phyloP scores from a whole-genome alignment of 768 basidiomycete species.

The Boletus eberwhitei region DNA sequence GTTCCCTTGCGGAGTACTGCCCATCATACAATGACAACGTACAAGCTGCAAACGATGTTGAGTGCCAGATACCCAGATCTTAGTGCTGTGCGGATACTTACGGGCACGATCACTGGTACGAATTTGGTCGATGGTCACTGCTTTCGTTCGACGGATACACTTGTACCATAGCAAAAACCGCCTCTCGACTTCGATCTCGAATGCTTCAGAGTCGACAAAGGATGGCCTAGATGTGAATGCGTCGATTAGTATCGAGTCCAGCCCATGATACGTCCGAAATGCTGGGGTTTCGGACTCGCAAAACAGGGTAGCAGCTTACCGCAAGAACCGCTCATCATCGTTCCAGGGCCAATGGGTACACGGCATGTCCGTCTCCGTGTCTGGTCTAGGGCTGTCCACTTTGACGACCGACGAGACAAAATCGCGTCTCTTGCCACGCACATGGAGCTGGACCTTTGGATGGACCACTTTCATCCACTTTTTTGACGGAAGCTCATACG shows the following conservation, averaged over 20 bases:
- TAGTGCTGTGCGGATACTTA: background rate
- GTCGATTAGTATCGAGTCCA: background rate
- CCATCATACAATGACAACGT: slow-evolving; percentile 1
- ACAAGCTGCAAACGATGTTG: background rate
- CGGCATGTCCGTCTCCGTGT: background rate
- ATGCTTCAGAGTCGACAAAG: background rate
- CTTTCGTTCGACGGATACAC: slow-evolving; percentile 9
- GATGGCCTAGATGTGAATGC: slow-evolving; percentile 1
- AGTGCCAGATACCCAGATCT: background rate
- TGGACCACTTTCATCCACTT: slow-evolving; percentile 9
- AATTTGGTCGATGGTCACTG: background rate
- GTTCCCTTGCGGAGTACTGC: background rate
- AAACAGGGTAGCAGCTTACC: background rate
- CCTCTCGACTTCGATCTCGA: slow-evolving; percentile 8
- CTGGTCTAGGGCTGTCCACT: background rate
- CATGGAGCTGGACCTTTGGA: slow-evolving; percentile 6
- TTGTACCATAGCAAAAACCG: slow-evolving; percentile 10
- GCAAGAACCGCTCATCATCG: background rate
- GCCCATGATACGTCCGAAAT: background rate
- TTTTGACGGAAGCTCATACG: slow-evolving; percentile 2
- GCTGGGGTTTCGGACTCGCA: background rate
- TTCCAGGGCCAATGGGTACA: slow-evolving; percentile 1
- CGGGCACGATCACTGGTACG: background rate
- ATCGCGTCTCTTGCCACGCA: background rate
- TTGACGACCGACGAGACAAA: slow-evolving; percentile 12